phyloP scores from a whole-genome alignment of 805 yeast species.

The Candida coleopterorum region DNA sequence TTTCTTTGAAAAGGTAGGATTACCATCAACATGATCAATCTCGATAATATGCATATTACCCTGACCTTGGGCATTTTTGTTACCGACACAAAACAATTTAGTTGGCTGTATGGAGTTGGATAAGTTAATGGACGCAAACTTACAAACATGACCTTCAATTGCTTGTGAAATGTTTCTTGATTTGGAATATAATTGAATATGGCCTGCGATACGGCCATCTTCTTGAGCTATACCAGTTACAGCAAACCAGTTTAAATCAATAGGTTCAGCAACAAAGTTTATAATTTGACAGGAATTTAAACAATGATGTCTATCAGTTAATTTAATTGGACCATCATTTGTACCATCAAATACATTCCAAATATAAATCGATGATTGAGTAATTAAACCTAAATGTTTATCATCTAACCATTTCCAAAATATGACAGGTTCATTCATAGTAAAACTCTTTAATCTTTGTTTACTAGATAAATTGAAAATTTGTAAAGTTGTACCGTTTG shows the following conservation, averaged over 20 bases:
- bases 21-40: conserved; percentile 86
- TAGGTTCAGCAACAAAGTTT: conserved; percentile 74
- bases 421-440: conserved; percentile 81
- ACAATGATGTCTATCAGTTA: conserved; percentile 80
- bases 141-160: conserved; percentile 95
- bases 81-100: conserved; percentile 89
- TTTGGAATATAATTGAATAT: conserved; percentile 86
- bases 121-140: conserved; percentile 71
- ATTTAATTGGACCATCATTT: conserved; percentile 68
- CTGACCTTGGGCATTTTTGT: conserved; percentile 67
- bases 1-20: conserved; percentile 84
- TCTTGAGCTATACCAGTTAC: conserved; percentile 93
- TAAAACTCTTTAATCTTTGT: conserved; percentile 83
- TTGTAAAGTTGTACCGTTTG: conserved; percentile 94
- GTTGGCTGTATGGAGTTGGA: conserved; percentile 71
- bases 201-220: conserved; percentile 91
- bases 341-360: conserved; percentile 85
- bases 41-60: conserved; percentile 87
- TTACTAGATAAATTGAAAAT: conserved; percentile 85
- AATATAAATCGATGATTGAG: conserved; percentile 66
- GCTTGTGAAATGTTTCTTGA: conserved; percentile 92
- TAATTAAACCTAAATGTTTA: conserved; percentile 74
- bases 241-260: conserved; percentile 84
- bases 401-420: conserved; percentile 93
- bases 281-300: conserved; percentile 82